Base-by-base conservation (phyloP, 2,329 filamentous ascomycete genomes). In the Coniochaeta sp. region DNA sequence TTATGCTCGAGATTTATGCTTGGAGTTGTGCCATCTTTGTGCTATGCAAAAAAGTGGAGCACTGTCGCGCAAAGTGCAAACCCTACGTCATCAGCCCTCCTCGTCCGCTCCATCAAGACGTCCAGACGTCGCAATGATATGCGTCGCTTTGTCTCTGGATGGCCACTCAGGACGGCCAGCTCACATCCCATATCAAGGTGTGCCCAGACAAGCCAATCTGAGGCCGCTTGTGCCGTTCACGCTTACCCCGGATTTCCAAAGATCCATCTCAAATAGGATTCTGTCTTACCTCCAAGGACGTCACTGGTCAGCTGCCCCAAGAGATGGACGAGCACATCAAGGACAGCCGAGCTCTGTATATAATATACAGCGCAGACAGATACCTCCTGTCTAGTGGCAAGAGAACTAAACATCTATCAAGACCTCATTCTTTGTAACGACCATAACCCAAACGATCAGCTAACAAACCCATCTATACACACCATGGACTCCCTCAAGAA, bases 401-500 rank as follows among this genome's bases (percentile, higher is more conserved):
- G 14, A 8, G 12, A 52, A 14, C 38, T 40, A 40, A 10, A 9
- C 10, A n/a, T 28, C 24, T 9, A 28, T n/a, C 26, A 52, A 26
- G 22, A n/a, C 47, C 2, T 17, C 6, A 52, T 7, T 52, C 26
- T 17, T 52, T 5, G 10, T 24, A 12, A 47, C 12, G n/a, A 47
- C 6, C n/a, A 7, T 42, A n/a, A 10, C 19, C 22, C 19, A 14
- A n/a, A 22, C 5, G 5, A 47, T 2, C n/a, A 6, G 12, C 19
- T 22, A 24, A 24, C 42, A 22, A 47, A n/a, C n/a, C n/a, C 42
- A 47, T 28, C 47, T 12, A 28, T 16, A 2, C 42, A 12, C 19
- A 62, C 12, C 30, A 63, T 63, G 62, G 61, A 62, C 6, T 24
- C 59, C 24, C 44, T 63, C 55, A 63, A 62, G 24, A 62, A 63